These are phyloP conservation scores for Acrasis kona DNA, from an alignment of 78 protist species.

Conservation along the genomic window DNA sequence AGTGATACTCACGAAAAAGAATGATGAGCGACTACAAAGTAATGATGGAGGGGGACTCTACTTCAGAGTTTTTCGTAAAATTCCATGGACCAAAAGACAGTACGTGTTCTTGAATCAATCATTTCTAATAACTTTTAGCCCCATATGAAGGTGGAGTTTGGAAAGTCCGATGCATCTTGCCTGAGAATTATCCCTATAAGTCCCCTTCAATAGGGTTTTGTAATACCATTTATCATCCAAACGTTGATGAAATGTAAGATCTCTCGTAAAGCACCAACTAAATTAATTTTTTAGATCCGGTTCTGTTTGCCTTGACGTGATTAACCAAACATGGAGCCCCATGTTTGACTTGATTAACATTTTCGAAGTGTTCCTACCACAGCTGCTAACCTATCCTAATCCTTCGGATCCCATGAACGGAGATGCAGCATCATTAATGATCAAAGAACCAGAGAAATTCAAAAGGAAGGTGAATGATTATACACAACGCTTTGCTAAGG, in stretches of 20 bases:
- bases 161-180: constrained; percentile 83
- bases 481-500: constrained; percentile 1
- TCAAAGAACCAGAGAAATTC: constrained; percentile 51
- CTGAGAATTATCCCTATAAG: constrained; percentile 89
- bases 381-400: constrained; percentile 91
- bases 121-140: constrained; percentile 20
- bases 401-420: constrained; percentile 95
- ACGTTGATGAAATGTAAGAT: constrained; percentile 81
- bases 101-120: neutral
- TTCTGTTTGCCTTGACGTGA: constrained; percentile 92
- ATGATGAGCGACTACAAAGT: constrained; percentile 66
- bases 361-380: constrained; percentile 90
- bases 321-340: constrained; percentile 97
- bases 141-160: constrained; percentile 86
- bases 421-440: constrained; percentile 90
- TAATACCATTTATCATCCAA: constrained; percentile 91
- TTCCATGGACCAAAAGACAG: constrained; percentile 75
- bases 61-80: constrained; percentile 40
- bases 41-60: constrained; percentile 25
- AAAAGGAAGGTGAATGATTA: constrained; percentile 23
- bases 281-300: constrained; percentile 65
- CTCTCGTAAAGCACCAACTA: neutral
- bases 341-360: constrained; percentile 86
- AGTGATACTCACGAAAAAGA: neutral
- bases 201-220: constrained; percentile 89